Evolutionary conservation across 1,139 yeast species (phyloP).

Genomic region (Hyphopichia fennica): DNA sequence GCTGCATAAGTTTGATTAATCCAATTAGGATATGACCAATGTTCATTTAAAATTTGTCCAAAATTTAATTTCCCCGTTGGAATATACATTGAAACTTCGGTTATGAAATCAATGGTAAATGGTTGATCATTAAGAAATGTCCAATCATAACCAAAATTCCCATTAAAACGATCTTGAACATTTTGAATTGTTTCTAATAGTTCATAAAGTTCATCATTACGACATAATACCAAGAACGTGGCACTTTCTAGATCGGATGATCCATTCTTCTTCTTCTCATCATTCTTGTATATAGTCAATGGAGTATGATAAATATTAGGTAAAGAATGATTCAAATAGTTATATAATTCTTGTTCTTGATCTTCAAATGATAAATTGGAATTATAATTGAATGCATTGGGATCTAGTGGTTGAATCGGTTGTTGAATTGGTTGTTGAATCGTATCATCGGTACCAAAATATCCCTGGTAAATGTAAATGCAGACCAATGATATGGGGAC

Average conservation of each 20-base stretch:
- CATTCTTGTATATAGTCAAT: neutral
- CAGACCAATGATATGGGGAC: no score
- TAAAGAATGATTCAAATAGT: neutral
- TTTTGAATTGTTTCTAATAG: slow-evolving; percentile 60
- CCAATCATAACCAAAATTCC: slow-evolving; percentile 42
- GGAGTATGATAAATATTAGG: neutral
- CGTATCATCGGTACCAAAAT: no score
- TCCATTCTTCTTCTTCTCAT: neutral
- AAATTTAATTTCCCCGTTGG: slow-evolving; percentile 25
- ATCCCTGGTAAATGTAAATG: no score
- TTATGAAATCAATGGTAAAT: slow-evolving; percentile 26
- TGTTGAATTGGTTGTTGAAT: no score
- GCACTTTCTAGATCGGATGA: slow-evolving; percentile 45
- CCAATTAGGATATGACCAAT: slow-evolving; percentile 35
- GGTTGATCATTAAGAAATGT: slow-evolving; percentile 36
- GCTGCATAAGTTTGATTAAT: slow-evolving; percentile 23
- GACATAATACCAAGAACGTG: slow-evolving; percentile 70
- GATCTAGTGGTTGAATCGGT: no score
- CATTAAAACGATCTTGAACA: slow-evolving; percentile 73
- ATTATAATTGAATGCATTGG: neutral
- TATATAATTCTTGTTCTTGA: neutral
- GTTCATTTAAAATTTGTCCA: slow-evolving; percentile 27
- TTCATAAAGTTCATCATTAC: slow-evolving; percentile 64
- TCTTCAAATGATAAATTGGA: no score
- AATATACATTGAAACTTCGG: slow-evolving; percentile 18